Conservation (phyloP, 2,329 filamentous ascomycete species). For the Ophiostoma ips region DNA sequence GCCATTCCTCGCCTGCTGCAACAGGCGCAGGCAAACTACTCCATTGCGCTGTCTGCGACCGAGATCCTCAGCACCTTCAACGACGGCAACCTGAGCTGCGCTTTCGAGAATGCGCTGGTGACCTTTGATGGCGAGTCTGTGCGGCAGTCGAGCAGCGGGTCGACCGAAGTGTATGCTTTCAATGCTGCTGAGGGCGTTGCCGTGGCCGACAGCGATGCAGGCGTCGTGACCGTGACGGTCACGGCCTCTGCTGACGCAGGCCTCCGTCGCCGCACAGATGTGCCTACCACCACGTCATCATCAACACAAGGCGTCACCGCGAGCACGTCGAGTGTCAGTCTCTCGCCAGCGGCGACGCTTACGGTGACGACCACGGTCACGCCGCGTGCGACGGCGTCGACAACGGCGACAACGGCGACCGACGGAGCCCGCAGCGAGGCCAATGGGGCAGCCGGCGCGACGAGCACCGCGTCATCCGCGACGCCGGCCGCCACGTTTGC, state of each 20-base stretch:
- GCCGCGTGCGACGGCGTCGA: not conserved
- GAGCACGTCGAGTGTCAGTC: slow-evolving; percentile 13
- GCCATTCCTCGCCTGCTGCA: slow-evolving; percentile 63
- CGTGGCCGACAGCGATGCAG: slow-evolving; percentile 6
- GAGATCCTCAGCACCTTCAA: slow-evolving; percentile 66
- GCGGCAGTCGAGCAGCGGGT: slow-evolving; percentile 19
- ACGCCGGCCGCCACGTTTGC: slow-evolving; percentile 26
- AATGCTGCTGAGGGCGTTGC: not conserved
- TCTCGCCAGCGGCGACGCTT: slow-evolving; percentile 17
- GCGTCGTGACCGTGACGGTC: slow-evolving; percentile 12
- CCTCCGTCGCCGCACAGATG: not conserved
- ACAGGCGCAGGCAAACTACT: slow-evolving; percentile 53
- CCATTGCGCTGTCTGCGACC: slow-evolving; percentile 57
- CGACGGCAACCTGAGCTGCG: slow-evolving; percentile 61
- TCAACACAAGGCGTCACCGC: slow-evolving; percentile 19
- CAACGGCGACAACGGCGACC: not conserved
- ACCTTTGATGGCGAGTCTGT: slow-evolving; percentile 54
- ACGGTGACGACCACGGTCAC: slow-evolving; percentile 16
- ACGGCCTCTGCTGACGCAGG: not conserved
- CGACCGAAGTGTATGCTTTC: slow-evolving; percentile 17
- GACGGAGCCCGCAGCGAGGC: not conserved
- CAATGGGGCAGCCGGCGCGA: slow-evolving; percentile 10
- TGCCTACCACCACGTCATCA: slow-evolving; percentile 13
- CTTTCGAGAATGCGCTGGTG: slow-evolving; percentile 73
- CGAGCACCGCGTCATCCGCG: slow-evolving; percentile 15